phyloP scores from a whole-genome alignment of 2,329 filamentous ascomycete species.

The Aspergillus brasiliensis region DNA sequence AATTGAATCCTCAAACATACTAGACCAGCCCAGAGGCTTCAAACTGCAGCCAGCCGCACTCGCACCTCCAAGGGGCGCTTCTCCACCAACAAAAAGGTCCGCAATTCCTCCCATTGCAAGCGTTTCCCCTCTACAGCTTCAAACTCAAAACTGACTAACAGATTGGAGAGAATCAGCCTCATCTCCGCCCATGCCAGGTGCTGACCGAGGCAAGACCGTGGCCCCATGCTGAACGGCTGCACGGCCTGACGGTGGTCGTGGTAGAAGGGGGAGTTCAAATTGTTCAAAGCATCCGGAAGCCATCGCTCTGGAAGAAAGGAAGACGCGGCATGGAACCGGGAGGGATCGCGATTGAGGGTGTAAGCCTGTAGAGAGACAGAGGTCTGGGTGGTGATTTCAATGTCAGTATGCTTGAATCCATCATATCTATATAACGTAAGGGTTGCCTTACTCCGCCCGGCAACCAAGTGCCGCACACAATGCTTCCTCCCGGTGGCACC shows the following conservation, averaged over 20 bases:
- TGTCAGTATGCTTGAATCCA: neutral
- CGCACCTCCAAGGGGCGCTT: slow-evolving; percentile 9
- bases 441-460: slow-evolving; percentile 1
- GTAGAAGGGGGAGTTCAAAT: slow-evolving; percentile 1
- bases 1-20: no score
- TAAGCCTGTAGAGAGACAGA: slow-evolving; percentile 6
- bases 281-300: neutral
- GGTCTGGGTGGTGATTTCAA: neutral
- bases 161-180: slow-evolving; percentile 38
- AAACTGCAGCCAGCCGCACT: neutral
- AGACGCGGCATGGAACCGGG: neutral
- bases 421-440: neutral
- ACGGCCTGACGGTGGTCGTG: slow-evolving; percentile 2
- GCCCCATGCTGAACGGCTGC: slow-evolving; percentile 68
- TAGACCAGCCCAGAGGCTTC: no score
- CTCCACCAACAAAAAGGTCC: slow-evolving; percentile 8
- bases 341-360: slow-evolving; percentile 4
- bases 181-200: slow-evolving; percentile 76
- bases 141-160: slow-evolving; percentile 5
- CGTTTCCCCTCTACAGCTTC: neutral
- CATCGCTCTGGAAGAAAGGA: slow-evolving; percentile 9
- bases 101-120: slow-evolving; percentile 8
- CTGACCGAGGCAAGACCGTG: slow-evolving; percentile 74
- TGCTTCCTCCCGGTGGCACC: slow-evolving; percentile 1
- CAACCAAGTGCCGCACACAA: slow-evolving; percentile 8